phyloP scores from a whole-genome alignment of 306 rosid species.

The Begonia peltatifolia region DNA sequence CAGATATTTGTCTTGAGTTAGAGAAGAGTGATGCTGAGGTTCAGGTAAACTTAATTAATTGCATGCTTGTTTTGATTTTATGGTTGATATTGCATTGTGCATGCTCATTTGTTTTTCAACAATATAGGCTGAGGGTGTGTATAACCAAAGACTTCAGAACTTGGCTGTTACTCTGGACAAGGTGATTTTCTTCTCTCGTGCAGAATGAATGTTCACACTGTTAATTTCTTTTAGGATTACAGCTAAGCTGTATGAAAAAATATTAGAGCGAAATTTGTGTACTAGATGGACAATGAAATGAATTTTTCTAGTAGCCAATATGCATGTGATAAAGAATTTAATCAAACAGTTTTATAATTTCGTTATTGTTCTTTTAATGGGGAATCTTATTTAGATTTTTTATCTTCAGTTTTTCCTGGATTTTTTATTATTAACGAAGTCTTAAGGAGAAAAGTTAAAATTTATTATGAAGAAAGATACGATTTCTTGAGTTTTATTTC shows the following conservation, averaged over 20 bases:
- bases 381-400: too few species aligned
- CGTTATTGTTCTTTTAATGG: too few species aligned
- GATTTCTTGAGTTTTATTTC: not conserved
- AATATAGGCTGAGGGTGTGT: constrained; percentile 91
- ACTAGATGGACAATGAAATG: too few species aligned
- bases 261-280: too few species aligned
- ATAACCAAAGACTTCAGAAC: constrained; percentile 98
- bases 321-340: too few species aligned
- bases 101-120: constrained; percentile 9
- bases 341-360: too few species aligned
- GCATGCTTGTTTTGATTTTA: not conserved
- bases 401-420: too few species aligned
- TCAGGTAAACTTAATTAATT: constrained; percentile 41
- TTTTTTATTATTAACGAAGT: not conserved
- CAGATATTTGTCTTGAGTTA: constrained; percentile 79
- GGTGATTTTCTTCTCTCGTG: constrained; percentile 32
- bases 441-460: not conserved
- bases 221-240: too few species aligned
- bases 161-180: constrained; percentile 97
- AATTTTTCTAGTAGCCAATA: too few species aligned
- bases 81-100: not conserved
- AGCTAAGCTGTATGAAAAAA: too few species aligned
- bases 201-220: not conserved
- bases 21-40: constrained; percentile 95
- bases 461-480: not conserved